Evolutionary conservation across 2,329 filamentous ascomycete species (phyloP).

Genomic region (Aureobasidium musti): DNA sequence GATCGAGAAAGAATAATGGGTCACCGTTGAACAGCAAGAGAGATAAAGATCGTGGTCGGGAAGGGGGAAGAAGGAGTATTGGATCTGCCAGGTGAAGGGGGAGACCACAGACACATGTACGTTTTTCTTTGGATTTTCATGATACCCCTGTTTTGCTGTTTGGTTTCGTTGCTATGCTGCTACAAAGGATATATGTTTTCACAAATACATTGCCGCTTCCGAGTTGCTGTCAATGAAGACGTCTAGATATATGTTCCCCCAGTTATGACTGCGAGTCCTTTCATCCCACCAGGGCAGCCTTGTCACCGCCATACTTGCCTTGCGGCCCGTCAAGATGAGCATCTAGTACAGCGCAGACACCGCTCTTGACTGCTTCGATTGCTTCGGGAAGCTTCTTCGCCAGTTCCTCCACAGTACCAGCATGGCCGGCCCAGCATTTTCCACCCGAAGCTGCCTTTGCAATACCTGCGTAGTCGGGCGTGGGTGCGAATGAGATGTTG

Average conservation of each 20-base stretch:
- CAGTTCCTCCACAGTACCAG: conserved; percentile 59
- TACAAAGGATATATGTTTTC: neutral
- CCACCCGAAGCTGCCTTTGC: conserved; percentile 66
- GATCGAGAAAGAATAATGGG: neutral
- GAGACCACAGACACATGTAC: neutral
- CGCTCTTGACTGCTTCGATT: conserved; percentile 59
- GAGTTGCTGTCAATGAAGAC: conserved; percentile 11
- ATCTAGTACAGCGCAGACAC: conserved; percentile 64
- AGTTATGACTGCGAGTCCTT: neutral
- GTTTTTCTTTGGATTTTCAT: neutral
- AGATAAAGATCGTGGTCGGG: conserved; percentile 9
- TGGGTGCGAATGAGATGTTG: conserved; percentile 66
- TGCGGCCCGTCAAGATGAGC: conserved; percentile 59
- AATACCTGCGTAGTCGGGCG: conserved; percentile 68
- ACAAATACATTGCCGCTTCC: neutral
- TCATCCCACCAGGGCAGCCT: conserved; percentile 36
- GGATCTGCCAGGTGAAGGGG: conserved; percentile 2
- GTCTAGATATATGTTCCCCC: conserved; percentile 1
- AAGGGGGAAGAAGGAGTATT: conserved; percentile 12
- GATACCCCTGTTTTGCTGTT: conserved; percentile 1
- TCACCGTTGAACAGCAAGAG: conserved; percentile 3
- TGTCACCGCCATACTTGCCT: conserved; percentile 54
- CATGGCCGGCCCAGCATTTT: conserved; percentile 61
- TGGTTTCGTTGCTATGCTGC: neutral
- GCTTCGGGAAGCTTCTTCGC: conserved; percentile 58